A percentile compares a stretch with the other conserved stretches of the same genome.
Conservation (phyloP, 495 filamentous ascomycete species). For the Penicillium pancosmium region DNA sequence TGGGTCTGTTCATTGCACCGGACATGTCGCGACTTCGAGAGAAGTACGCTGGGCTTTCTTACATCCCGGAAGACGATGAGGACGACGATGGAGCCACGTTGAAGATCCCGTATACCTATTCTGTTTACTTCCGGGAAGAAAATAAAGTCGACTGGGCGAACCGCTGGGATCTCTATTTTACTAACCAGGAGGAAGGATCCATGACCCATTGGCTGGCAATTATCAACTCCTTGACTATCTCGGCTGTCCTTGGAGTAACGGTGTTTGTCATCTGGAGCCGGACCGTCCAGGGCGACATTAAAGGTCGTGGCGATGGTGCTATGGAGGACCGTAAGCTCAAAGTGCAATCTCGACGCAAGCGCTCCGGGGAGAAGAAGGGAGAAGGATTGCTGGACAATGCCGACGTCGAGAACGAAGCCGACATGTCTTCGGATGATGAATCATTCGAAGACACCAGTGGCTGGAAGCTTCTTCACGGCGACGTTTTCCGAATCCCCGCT, state of each 20-base stretch:
- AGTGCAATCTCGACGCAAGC: slow-evolving; percentile 49
- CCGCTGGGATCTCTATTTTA: slow-evolving; percentile 93
- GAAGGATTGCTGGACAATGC: slow-evolving; percentile 64
- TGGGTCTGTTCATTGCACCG: slow-evolving; percentile 69
- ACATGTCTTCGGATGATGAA: slow-evolving; percentile 75
- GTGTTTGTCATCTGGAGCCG: slow-evolving; percentile 85
- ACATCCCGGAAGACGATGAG: slow-evolving; percentile 56
- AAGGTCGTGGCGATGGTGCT: slow-evolving; percentile 63
- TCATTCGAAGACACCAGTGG: slow-evolving; percentile 81
- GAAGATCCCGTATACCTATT: slow-evolving; percentile 87
- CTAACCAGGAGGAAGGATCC: slow-evolving; percentile 82
- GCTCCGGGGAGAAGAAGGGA: slow-evolving; percentile 55
- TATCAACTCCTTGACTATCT: slow-evolving; percentile 87
- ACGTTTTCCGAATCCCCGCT: slow-evolving; percentile 83
- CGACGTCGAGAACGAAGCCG: slow-evolving; percentile 62
- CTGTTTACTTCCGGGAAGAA: slow-evolving; percentile 90
- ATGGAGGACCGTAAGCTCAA: slow-evolving; percentile 71
- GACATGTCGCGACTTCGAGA: slow-evolving; percentile 59
- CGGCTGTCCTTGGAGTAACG: slow-evolving; percentile 76
- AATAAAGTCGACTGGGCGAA: slow-evolving; percentile 80
- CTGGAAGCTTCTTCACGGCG: slow-evolving; percentile 93
- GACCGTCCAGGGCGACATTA: slow-evolving; percentile 82
- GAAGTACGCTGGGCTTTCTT: slow-evolving; percentile 63
- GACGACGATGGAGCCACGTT: slow-evolving; percentile 70
- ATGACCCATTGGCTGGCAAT: slow-evolving; percentile 93